phyloP scores from a whole-genome alignment of 352 stramenopile species.

The Pilasporangium apinafurcum region DNA sequence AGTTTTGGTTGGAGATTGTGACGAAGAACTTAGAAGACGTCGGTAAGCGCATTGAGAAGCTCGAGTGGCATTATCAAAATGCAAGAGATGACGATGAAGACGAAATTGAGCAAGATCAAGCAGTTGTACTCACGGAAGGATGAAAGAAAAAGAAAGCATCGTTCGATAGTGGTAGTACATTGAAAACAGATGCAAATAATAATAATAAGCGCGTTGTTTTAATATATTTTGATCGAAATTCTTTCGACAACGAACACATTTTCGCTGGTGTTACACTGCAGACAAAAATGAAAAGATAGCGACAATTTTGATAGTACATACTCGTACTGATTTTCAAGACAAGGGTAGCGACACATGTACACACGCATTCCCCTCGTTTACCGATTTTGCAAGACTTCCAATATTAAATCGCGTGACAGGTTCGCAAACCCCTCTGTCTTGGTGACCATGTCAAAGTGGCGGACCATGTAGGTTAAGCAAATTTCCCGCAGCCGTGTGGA shows the following conservation, averaged over 20 bases:
- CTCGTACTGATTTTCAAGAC: not conserved
- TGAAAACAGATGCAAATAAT: too few species aligned
- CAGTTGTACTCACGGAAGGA: too few species aligned
- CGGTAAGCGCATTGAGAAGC: constrained; percentile 64
- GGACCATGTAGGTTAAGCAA: constrained; percentile 85
- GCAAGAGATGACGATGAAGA: constrained; percentile 26
- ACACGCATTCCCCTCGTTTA: constrained; percentile 21
- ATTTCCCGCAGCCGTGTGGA: constrained; percentile 82
- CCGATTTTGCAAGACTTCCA: constrained; percentile 85
- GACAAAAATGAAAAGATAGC: constrained; percentile 24
- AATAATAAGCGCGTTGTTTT: too few species aligned
- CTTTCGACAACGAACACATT: too few species aligned
- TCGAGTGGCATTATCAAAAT: constrained; percentile 78
- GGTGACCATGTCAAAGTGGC: constrained; percentile 88
- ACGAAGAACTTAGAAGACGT: constrained; percentile 67
- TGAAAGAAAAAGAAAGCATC: too few species aligned
- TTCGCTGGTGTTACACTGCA: not conserved
- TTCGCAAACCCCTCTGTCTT: constrained; percentile 86
- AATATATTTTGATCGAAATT: too few species aligned
- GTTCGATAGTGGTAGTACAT: too few species aligned
- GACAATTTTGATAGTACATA: constrained; percentile 19
- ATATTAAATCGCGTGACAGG: constrained; percentile 83
- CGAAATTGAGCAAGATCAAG: too few species aligned
- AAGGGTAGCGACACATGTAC: constrained; percentile 10
- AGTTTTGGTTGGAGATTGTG: constrained; percentile 59